Conservation (phyloP, 768 basidiomycete species). For the Xerocomellus intermedius region DNA sequence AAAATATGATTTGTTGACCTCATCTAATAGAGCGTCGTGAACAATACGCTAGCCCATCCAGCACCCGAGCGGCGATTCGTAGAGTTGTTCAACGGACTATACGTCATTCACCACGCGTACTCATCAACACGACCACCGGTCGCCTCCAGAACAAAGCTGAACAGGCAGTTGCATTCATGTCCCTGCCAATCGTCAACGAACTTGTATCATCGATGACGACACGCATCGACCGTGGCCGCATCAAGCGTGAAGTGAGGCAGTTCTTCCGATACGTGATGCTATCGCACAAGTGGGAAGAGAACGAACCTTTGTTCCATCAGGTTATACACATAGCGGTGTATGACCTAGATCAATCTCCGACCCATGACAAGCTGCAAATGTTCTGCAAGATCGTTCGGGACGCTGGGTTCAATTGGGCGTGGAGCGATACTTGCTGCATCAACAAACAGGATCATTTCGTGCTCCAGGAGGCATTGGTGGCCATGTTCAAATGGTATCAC, state of each 20-base stretch:
- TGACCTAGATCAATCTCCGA: too few species aligned
- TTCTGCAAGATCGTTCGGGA: too few species aligned
- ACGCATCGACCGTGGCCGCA: too few species aligned
- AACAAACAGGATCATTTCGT: background rate
- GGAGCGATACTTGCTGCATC: too few species aligned
- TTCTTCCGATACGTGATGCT: too few species aligned
- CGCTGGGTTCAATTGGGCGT: too few species aligned
- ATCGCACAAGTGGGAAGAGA: too few species aligned
- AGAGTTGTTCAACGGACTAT: background rate
- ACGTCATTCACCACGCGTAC: background rate
- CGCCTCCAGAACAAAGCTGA: background rate
- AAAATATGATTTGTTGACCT: background rate
- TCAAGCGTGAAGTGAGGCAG: too few species aligned
- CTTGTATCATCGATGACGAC: background rate
- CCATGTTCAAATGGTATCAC: slow-evolving; percentile 6
- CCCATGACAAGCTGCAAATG: too few species aligned
- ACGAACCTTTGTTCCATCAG: too few species aligned
- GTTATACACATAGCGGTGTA: too few species aligned
- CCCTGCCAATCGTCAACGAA: background rate
- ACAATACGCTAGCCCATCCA: background rate
- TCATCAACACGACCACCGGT: background rate
- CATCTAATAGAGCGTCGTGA: background rate
- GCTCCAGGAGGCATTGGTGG: background rate
- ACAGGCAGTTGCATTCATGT: background rate
- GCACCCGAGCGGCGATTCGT: background rate